Conservation (phyloP, 805 yeast species). For the Teunomyces kruisii region DNA sequence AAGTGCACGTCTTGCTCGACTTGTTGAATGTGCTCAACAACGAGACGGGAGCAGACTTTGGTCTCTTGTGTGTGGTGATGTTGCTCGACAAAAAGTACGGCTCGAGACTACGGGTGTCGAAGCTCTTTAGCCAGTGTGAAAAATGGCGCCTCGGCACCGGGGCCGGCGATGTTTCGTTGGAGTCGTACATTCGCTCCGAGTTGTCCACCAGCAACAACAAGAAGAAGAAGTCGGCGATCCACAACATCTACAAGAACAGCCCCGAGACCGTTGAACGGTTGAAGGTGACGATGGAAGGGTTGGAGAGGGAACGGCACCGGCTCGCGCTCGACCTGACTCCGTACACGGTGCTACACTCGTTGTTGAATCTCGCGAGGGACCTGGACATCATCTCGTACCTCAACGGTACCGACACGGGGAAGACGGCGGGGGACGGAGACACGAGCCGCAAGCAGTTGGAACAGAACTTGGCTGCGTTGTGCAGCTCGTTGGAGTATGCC, state of each 20-base stretch:
- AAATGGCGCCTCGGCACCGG: constrained; percentile 1
- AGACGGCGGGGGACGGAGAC: constrained; percentile 5
- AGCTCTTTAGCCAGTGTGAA: constrained; percentile 24
- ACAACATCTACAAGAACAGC: constrained; percentile 9
- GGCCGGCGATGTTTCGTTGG: constrained; percentile 1
- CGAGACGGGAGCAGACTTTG: constrained; percentile 33
- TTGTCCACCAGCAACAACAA: no score
- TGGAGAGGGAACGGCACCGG: constrained; percentile 17
- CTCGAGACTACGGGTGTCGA: constrained; percentile 22
- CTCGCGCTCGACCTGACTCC: constrained; percentile 30
- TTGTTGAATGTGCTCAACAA: constrained; percentile 42
- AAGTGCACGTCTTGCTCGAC: constrained; percentile 47
- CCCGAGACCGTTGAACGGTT: constrained; percentile 14
- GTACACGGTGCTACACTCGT: constrained; percentile 28
- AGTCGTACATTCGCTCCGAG: no score
- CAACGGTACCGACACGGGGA: constrained; percentile 7
- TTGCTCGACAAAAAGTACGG: constrained; percentile 25
- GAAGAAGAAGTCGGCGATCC: constrained; percentile 7
- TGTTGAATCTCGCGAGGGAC: constrained; percentile 29
- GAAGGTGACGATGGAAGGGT: constrained; percentile 11
- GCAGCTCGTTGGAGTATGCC: constrained; percentile 17
- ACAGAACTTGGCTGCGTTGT: constrained; percentile 18
- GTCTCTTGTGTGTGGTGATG: constrained; percentile 27
- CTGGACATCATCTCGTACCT: constrained; percentile 34
- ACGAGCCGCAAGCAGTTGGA: constrained; percentile 8